Evolutionary conservation across 805 yeast species (phyloP).

Genomic region (Clavispora santaluciae): DNA sequence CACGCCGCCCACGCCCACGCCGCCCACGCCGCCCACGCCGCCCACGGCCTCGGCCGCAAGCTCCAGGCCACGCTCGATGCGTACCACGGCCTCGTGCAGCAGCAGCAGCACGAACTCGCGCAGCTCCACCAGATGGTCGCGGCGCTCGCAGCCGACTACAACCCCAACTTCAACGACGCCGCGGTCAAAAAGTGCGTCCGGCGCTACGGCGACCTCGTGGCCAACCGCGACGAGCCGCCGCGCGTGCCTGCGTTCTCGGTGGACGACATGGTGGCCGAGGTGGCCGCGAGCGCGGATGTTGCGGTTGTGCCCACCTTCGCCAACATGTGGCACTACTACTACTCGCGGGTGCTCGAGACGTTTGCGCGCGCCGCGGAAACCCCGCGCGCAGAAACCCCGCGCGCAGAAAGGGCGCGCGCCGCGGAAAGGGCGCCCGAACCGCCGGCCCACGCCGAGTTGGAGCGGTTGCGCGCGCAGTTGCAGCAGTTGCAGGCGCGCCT

Average conservation of each 20-base stretch:
- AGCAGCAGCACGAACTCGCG: conserved; percentile 15
- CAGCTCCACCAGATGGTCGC: conserved; percentile 45
- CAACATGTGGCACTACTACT: conserved; percentile 24
- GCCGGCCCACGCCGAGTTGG: too few species aligned
- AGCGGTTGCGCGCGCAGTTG: too few species aligned
- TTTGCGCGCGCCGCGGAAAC: background rate
- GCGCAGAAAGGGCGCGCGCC: too few species aligned
- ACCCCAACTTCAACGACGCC: conserved; percentile 79
- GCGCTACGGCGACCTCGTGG: conserved; percentile 44
- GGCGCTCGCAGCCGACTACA: conserved; percentile 54
- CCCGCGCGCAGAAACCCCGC: background rate
- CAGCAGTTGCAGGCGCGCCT: conserved; percentile 22
- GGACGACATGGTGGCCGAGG: background rate
- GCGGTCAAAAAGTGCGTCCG: conserved; percentile 75
- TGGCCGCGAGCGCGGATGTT: too few species aligned
- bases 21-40: background rate
- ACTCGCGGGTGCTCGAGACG: background rate
- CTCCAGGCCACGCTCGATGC: conserved; percentile 1
- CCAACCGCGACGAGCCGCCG: conserved; percentile 27
- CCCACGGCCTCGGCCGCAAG: background rate
- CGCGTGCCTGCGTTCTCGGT: background rate
- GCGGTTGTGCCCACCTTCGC: conserved; percentile 16
- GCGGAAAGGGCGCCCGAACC: too few species aligned
- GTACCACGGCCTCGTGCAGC: background rate
- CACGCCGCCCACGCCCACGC: background rate